Evolutionary conservation across 495 filamentous ascomycete genomes (phyloP).

Genomic region (Mytilinidion resinicola): DNA sequence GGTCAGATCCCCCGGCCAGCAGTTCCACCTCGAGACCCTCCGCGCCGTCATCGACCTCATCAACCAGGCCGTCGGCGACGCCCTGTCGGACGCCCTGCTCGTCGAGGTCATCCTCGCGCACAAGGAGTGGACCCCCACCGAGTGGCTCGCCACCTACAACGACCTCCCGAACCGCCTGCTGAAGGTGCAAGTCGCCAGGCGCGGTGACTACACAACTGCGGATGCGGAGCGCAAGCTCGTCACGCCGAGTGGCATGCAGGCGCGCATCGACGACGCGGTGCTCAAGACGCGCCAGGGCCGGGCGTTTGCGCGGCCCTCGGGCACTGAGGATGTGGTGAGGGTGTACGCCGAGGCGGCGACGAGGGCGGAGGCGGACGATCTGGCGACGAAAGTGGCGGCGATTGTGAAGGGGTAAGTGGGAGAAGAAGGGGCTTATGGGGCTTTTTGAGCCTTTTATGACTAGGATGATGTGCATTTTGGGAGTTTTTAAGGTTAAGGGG

Average conservation of each 20-base stretch:
- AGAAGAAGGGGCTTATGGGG: not conserved
- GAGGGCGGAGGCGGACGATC: conserved; percentile 56
- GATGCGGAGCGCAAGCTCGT: conserved; percentile 87
- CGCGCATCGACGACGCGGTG: conserved; percentile 76
- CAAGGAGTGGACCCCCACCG: conserved; percentile 81
- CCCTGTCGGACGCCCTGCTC: conserved; percentile 90
- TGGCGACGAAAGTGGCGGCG: conserved; percentile 72
- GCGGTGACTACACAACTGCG: conserved; percentile 78
- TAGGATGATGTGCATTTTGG: not conserved
- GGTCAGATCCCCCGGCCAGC: conserved; percentile 86
- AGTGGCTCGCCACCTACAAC: conserved; percentile 91
- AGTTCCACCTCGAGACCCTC: conserved; percentile 74
- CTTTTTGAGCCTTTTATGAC: not conserved
- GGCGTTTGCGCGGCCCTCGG: conserved; percentile 84
- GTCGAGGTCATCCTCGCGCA: conserved; percentile 94
- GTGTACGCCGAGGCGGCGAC: conserved; percentile 96
- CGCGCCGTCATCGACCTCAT: conserved; percentile 78
- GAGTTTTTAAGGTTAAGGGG: not conserved
- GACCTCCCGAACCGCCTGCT: conserved; percentile 94
- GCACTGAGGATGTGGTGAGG: conserved; percentile 91
- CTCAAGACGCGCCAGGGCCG: conserved; percentile 87
- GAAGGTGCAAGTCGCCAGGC: conserved; percentile 80
- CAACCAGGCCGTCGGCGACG: conserved; percentile 96
- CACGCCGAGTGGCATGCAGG: conserved; percentile 70
- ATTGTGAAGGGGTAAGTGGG: conserved; percentile 46